Conservation (phyloP, 306 rosid species). For the Citrullus amarus region DNA sequence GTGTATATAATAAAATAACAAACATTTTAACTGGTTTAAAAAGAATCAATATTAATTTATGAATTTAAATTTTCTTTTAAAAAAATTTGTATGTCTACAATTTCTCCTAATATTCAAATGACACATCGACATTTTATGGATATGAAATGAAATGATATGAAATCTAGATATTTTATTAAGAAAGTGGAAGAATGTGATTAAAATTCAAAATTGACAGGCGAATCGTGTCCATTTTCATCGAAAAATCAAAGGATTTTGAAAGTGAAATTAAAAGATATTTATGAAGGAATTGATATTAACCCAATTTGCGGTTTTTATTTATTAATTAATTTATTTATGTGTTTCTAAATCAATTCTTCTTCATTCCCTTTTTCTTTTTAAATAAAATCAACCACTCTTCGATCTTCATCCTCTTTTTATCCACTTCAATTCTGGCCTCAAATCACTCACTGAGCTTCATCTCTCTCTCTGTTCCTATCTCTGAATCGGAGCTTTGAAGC, state of each 20-base stretch:
- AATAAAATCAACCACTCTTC: neutral
- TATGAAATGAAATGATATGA: neutral
- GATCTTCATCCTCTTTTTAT: neutral
- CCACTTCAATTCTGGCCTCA: constrained; percentile 5
- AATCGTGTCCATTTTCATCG: neutral
- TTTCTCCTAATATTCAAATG: too few relatives aligned
- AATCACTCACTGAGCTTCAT: constrained; percentile 4
- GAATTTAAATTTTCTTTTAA: too few relatives aligned
- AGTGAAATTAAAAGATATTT: neutral
- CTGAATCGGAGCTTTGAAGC: constrained; percentile 9
- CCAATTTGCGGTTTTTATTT: neutral
- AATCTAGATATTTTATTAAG: neutral
- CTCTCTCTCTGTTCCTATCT: neutral
- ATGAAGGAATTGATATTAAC: neutral
- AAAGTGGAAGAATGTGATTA: neutral
- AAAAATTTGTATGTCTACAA: too few relatives aligned
- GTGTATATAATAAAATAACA: too few relatives aligned
- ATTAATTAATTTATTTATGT: neutral
- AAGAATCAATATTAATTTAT: too few relatives aligned
- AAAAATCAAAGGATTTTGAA: neutral
- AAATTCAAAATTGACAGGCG: neutral
- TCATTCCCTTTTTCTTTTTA: neutral
- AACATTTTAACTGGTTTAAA: too few relatives aligned
- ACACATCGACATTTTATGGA: too few relatives aligned
- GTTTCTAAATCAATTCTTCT: neutral